A percentile compares a stretch with the other conserved stretches of the same genome.
Evolutionary conservation across 2,329 filamentous ascomycete species (phyloP).

Genomic region (Colletotrichum abscissum): DNA sequence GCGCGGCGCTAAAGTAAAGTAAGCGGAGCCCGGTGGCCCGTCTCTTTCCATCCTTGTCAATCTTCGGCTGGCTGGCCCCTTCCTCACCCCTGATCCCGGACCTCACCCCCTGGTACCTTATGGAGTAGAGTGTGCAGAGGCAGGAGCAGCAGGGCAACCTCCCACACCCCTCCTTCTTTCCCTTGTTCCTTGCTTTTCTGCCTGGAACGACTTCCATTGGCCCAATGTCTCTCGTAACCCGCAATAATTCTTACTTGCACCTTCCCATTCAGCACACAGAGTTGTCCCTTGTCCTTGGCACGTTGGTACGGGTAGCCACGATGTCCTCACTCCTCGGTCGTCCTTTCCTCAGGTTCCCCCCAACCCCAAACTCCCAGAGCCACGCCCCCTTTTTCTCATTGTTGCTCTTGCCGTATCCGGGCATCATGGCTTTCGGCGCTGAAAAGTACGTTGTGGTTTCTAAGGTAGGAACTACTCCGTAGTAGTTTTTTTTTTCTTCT

Average conservation of each 20-base stretch:
- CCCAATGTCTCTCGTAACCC: neutral
- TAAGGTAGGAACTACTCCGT: no score
- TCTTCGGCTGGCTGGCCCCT: neutral
- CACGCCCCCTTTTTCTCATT: neutral
- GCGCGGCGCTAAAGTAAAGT: constrained; percentile 12
- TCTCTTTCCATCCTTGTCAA: constrained; percentile 2
- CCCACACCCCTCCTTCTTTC: neutral
- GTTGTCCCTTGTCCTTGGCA: constrained; percentile 23
- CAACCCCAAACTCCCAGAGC: neutral
- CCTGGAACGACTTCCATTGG: neutral
- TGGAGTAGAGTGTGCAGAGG: no score
- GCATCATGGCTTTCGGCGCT: constrained; percentile 20
- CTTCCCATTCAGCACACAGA: constrained; percentile 23
- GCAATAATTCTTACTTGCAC: constrained; percentile 11
- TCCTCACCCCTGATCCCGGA: constrained; percentile 8
- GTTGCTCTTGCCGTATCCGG: constrained; percentile 24
- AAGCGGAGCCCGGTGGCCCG: constrained; percentile 9
- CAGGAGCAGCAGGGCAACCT: neutral
- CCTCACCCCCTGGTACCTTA: neutral
- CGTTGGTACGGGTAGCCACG: constrained; percentile 6
- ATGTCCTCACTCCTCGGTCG: neutral
- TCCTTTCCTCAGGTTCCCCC: neutral
- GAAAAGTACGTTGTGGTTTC: neutral
- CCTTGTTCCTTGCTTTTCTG: constrained; percentile 15
- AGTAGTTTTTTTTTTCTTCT: neutral